phyloP scores from a whole-genome alignment of 164 flowering plant genomes.

The Euptelea pleiosperma region DNA sequence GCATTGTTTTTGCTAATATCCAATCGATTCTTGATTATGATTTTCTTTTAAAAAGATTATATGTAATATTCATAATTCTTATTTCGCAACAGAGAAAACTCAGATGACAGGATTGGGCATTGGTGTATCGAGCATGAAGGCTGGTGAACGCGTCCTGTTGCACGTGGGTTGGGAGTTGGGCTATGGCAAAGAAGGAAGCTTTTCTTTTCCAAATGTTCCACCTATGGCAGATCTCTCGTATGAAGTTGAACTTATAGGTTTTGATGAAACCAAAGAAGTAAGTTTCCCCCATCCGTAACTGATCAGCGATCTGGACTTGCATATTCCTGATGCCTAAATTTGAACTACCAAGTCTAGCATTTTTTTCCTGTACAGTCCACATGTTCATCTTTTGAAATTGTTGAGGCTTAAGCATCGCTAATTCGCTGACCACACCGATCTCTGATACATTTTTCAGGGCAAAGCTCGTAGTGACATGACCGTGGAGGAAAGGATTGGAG shows the following conservation, averaged over 20 bases:
- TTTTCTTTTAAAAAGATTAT: too few relatives aligned
- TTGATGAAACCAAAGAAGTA: constrained; percentile 94
- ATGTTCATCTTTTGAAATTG: background rate
- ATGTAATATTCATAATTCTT: background rate
- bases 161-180: constrained; percentile 94
- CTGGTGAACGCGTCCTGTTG: constrained; percentile 85
- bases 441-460: constrained; percentile 44
- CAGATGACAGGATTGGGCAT: constrained; percentile 81
- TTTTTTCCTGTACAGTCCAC: background rate
- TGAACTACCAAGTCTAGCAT: background rate
- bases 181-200: constrained; percentile 93
- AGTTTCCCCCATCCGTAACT: constrained; percentile 19
- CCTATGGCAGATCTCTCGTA: constrained; percentile 85
- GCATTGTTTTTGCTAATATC: too few relatives aligned
- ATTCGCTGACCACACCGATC: background rate
- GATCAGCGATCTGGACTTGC: background rate
- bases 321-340: background rate
- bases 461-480: constrained; percentile 95
- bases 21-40: background rate
- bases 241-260: constrained; percentile 96
- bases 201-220: constrained; percentile 98
- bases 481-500: constrained; percentile 90
- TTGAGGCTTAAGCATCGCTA: background rate
- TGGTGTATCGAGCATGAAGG: constrained; percentile 80
- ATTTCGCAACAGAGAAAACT: constrained; percentile 63